phyloP scores from a whole-genome alignment of 352 stramenopile species.

The Globisporangium paroecandrum region DNA sequence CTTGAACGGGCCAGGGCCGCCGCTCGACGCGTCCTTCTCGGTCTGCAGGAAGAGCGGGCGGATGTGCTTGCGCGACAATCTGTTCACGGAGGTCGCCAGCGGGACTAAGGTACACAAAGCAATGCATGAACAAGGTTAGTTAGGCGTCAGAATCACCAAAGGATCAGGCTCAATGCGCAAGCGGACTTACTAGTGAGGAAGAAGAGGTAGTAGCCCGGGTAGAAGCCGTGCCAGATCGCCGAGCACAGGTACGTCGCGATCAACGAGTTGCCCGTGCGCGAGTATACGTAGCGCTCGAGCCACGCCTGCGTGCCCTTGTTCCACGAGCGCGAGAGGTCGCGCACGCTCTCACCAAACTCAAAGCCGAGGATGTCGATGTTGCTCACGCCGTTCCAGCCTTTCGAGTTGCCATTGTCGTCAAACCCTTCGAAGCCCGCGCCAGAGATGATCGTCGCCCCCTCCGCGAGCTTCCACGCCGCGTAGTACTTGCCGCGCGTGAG shows the following conservation, averaged over 20 bases:
- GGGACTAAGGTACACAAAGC: slow-evolving; percentile 30
- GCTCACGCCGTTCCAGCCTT: slow-evolving; percentile 91
- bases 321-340: slow-evolving; percentile 88
- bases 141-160: not conserved
- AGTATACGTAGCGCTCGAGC: slow-evolving; percentile 97
- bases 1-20: slow-evolving; percentile 27
- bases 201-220: slow-evolving; percentile 97
- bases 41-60: slow-evolving; percentile 48
- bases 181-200: slow-evolving; percentile 73
- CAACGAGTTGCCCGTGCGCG: slow-evolving; percentile 91
- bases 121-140: not conserved
- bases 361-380: slow-evolving; percentile 97
- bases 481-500: slow-evolving; percentile 95
- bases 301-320: slow-evolving; percentile 97
- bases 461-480: slow-evolving; percentile 92
- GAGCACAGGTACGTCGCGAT: slow-evolving; percentile 93
- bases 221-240: slow-evolving; percentile 99
- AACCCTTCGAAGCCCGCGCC: slow-evolving; percentile 94
- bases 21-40: slow-evolving; percentile 15
- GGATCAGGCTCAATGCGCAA: not conserved
- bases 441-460: slow-evolving; percentile 72
- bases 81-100: slow-evolving; percentile 66
- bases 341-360: slow-evolving; percentile 90
- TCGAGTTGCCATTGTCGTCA: slow-evolving; percentile 71
- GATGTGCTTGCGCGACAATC: slow-evolving; percentile 46